Base-by-base conservation (phyloP, 495 filamentous ascomycete species). In the Rhypophila decipiens region DNA sequence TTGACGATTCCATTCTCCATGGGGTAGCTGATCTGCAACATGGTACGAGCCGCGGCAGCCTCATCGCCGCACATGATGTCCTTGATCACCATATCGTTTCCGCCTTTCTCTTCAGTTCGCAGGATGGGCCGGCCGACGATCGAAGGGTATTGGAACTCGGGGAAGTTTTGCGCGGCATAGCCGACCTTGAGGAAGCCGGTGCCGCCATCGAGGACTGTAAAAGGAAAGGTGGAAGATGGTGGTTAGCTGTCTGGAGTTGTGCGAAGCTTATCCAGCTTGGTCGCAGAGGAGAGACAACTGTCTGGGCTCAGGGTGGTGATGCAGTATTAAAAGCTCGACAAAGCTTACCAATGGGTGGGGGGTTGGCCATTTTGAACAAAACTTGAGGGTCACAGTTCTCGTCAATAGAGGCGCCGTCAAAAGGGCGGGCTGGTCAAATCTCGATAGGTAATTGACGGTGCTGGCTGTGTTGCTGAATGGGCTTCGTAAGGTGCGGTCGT, bases 1-100 rank as follows among this genome's bases (percentile, higher is more conserved):
- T 97, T 97, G 45, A 99, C 87, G 54, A 99, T 96, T 59, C 93
- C 93, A 68, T 97, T 97, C 65, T 97, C 94, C 93, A 99, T 99
- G 58, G 93, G 93, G 67, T 97, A 97, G 63, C 82, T 90, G 58
- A 99, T 93, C 62, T 99, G 94, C 43, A 99, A 80, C 88, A 95
- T 94, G 47, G 87, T 91, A 54, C 93, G 81, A 52, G 91, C 93
- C 22, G 88, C 89, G 10, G 93, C 90, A 22, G 93, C 93, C 72
- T 99, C 93, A 72, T 99, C 94, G 56, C 93, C 93, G 74, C 90
- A 95, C 93, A 99, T 99, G 60, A 99, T 96, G 76, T 99, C 93
- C 77, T 96, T 96, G 64, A 99, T 87, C 7, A 66, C 58, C 51
- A 90, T 61, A 52, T 76, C 69, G 55, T 64, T 71, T 60, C 75